Conservation (phyloP, 176 grass and related monocot species). For the Bolboschoenus planiculmis region DNA sequence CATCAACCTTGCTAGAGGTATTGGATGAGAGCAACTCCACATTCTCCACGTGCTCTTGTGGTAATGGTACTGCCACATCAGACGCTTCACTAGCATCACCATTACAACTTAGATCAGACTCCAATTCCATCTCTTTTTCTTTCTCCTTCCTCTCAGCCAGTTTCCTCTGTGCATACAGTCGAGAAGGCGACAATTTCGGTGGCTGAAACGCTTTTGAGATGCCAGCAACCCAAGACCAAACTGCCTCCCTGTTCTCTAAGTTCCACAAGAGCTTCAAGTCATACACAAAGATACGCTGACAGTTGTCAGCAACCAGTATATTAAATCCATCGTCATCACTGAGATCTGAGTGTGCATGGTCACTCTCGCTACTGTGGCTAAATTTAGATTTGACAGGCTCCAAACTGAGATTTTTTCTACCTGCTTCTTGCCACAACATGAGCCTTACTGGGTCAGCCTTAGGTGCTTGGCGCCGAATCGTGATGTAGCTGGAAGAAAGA, state of each 20-base stretch:
- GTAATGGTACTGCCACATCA: constrained; percentile 28
- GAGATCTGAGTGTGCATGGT: constrained; percentile 54
- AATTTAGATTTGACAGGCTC: constrained; percentile 48
- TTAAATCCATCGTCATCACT: constrained; percentile 95
- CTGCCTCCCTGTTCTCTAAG: constrained; percentile 75
- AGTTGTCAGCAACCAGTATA: constrained; percentile 90
- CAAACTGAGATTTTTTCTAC: constrained; percentile 53
- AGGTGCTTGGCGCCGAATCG: constrained; percentile 84
- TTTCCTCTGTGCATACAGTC: constrained; percentile 73
- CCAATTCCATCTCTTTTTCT: constrained; percentile 14
- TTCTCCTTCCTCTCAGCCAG: constrained; percentile 55
- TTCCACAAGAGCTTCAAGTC: constrained; percentile 94
- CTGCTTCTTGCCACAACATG: constrained; percentile 71
- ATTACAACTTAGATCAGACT: constrained; percentile 43
- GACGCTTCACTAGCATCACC: constrained; percentile 28
- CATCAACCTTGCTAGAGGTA: constrained; percentile 42
- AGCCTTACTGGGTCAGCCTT: constrained; percentile 82
- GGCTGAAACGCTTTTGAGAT: constrained; percentile 88
- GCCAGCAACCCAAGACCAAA: constrained; percentile 62
- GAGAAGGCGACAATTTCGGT: constrained; percentile 80
- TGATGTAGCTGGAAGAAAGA: constrained; percentile 90
- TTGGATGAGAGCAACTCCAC: constrained; percentile 38
- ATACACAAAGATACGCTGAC: constrained; percentile 89
- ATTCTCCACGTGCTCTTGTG: constrained; percentile 40
- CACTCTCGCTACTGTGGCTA: constrained; percentile 51